These are phyloP conservation scores for Melocanna baccifera DNA, from an alignment of 176 grass and related monocot species.

Conservation along the genomic window DNA sequence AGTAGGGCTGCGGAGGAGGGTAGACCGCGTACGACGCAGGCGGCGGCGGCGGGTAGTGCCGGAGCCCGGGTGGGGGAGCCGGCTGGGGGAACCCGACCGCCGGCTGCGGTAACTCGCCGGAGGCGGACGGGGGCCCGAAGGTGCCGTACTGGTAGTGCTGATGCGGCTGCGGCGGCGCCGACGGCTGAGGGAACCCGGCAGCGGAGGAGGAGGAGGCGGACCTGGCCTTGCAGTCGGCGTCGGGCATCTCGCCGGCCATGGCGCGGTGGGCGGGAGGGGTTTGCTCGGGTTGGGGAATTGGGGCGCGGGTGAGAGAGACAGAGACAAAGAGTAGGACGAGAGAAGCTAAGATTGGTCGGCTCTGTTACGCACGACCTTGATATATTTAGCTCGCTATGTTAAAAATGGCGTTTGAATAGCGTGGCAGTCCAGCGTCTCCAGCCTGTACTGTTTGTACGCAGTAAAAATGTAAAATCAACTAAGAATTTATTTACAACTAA, in stretches of 20 bases:
- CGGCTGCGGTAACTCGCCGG: too few species aligned
- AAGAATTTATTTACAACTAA: background rate
- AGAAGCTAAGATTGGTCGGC: too few species aligned
- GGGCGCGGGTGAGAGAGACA: background rate
- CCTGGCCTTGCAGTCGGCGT: slow-evolving; percentile 35
- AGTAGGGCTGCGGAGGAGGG: too few species aligned
- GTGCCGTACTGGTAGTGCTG: slow-evolving; percentile 67
- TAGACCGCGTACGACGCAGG: slow-evolving; percentile 24
- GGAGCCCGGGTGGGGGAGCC: slow-evolving; percentile 38
- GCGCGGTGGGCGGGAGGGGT: background rate
- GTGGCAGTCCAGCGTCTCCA: background rate
- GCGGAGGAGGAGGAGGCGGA: slow-evolving; percentile 5
- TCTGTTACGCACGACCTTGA: too few species aligned
- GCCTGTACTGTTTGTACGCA: background rate
- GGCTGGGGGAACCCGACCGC: too few species aligned
- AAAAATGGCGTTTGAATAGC: background rate
- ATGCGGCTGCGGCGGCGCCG: slow-evolving; percentile 29
- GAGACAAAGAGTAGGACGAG: background rate
- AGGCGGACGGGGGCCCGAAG: slow-evolving; percentile 40
- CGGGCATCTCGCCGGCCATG: slow-evolving; percentile 39
- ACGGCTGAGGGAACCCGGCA: slow-evolving; percentile 31
- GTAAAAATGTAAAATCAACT: background rate
- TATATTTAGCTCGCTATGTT: too few species aligned
- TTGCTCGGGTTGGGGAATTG: slow-evolving; percentile 13
- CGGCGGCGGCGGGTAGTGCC: slow-evolving; percentile 20